phyloP scores from a whole-genome alignment of 192 early-diverging fungal species.

The Obelidium mucronatum region DNA sequence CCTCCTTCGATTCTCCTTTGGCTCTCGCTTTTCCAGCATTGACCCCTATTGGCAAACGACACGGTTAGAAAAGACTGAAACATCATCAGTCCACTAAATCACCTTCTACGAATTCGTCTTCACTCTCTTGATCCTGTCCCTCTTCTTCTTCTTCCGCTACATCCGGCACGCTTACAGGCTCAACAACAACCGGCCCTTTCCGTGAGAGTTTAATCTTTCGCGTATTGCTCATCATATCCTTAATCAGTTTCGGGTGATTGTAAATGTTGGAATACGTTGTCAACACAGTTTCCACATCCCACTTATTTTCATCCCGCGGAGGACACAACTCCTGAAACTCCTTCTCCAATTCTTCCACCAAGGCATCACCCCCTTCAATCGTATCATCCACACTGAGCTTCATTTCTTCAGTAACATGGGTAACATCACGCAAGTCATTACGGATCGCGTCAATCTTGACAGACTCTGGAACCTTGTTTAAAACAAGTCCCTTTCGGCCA shows the following conservation, averaged over 20 bases:
- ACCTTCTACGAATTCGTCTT: neutral
- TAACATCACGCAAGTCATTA: constrained; percentile 41
- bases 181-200: constrained; percentile 57
- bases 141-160: constrained; percentile 35
- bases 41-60: neutral
- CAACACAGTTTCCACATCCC: constrained; percentile 94
- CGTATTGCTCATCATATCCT: constrained; percentile 52
- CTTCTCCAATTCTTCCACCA: constrained; percentile 66
- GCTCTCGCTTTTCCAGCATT: constrained; percentile 58
- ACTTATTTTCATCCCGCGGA: constrained; percentile 57
- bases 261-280: constrained; percentile 94
- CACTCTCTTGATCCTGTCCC: constrained; percentile 35
- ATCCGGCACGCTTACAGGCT: constrained; percentile 14
- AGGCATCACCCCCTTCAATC: constrained; percentile 58
- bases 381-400: constrained; percentile 38
- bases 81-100: neutral
- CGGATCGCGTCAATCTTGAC: constrained; percentile 50
- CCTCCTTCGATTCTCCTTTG: constrained; percentile 87
- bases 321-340: constrained; percentile 44
- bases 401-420: constrained; percentile 30
- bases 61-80: neutral
- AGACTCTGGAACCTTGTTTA: constrained; percentile 39
- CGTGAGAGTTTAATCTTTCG: constrained; percentile 40
- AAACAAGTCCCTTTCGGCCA: constrained; percentile 41
- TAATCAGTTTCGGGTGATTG: constrained; percentile 87